Percentiles rank a stretch among this genome's conserved stretches.
Evolutionary conservation across 2,329 filamentous ascomycete genomes (phyloP).

Genomic region (Neocatenulostroma microsporum): DNA sequence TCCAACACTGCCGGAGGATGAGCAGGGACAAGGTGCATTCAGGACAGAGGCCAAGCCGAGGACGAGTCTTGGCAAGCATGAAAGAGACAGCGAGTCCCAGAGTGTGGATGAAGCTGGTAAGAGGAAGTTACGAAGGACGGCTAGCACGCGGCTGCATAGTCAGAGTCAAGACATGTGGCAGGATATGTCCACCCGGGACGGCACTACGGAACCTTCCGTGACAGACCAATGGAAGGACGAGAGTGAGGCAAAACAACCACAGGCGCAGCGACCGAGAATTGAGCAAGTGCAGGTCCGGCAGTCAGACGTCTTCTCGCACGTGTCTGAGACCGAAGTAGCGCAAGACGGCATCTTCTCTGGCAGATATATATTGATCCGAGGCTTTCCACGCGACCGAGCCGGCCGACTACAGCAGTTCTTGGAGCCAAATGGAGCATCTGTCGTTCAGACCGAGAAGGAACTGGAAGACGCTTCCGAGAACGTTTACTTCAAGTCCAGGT

Average conservation of each 20-base stretch:
- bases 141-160: conserved; percentile 71
- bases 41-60: conserved; percentile 31
- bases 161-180: conserved; percentile 85
- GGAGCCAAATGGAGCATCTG: conserved; percentile 23
- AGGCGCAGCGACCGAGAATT: conserved; percentile 2
- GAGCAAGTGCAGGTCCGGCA: conserved; percentile 4
- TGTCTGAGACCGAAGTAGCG: conserved; percentile 6
- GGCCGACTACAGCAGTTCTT: conserved; percentile 17
- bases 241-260: conserved; percentile 5
- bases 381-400: conserved; percentile 19
- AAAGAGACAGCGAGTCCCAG: conserved; percentile 43
- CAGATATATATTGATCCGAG: conserved; percentile 21
- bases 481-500: conserved; percentile 13
- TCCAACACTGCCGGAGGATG: conserved; percentile 58
- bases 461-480: conserved; percentile 16
- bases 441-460: conserved; percentile 18
- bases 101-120: conserved; percentile 39
- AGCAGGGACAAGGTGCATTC: conserved; percentile 71
- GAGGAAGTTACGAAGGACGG: conserved; percentile 78
- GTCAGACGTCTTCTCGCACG: conserved; percentile 6
- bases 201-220: conserved; percentile 15
- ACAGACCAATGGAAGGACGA: conserved; percentile 21
- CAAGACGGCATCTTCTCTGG: conserved; percentile 24
- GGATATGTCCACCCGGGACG: conserved; percentile 57
- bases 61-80: conserved; percentile 52